Conservation (phyloP, 2,329 filamentous ascomycete genomes). For the Penicillium sp. region DNA sequence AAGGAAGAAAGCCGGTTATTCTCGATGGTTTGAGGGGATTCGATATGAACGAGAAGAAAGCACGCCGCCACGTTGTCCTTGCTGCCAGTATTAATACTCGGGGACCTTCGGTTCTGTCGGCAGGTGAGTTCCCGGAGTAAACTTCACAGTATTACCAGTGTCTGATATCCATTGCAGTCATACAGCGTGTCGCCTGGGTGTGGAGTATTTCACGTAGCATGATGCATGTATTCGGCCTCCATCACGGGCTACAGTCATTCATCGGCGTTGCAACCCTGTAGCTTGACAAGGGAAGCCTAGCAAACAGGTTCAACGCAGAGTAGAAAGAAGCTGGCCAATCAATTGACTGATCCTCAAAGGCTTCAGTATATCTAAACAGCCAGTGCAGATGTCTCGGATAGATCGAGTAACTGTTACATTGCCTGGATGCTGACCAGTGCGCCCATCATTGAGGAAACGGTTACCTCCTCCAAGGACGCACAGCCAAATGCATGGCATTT, state of each 20-base stretch:
- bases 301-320: not conserved
- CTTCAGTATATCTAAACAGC: not conserved
- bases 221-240: not conserved
- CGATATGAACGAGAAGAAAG: no score
- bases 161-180: no score
- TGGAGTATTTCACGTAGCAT: not conserved
- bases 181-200: no score
- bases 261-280: conserved; percentile 8
- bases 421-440: not conserved
- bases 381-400: conserved; percentile 12
- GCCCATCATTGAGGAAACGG: not conserved
- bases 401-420: conserved; percentile 19
- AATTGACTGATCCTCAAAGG: not conserved
- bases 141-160: no score
- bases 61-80: no score
- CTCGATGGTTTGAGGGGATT: not conserved
- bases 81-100: no score
- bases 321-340: no score
- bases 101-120: no score
- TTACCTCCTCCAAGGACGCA: conserved; percentile 10
- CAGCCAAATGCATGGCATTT: conserved; percentile 5
- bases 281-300: not conserved
- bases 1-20: not conserved
- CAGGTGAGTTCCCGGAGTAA: no score
- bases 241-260: conserved; percentile 10